phyloP scores from a whole-genome alignment of 257 asterid species.

The Lycium barbarum region DNA sequence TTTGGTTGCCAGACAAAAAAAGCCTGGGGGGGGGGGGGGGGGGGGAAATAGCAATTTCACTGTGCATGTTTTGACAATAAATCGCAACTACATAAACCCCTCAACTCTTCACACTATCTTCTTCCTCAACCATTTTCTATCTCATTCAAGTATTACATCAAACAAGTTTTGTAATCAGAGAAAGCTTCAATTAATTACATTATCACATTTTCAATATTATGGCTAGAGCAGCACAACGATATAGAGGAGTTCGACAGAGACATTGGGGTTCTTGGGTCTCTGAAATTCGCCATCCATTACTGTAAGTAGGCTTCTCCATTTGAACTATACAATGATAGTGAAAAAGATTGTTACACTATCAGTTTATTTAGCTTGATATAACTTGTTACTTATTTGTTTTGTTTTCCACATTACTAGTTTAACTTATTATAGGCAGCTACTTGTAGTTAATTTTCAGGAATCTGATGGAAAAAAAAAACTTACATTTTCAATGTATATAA shows the following conservation, averaged over 20 bases:
- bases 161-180: neutral
- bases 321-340: neutral
- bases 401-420: too few species aligned
- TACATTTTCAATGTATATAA: too few species aligned
- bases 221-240: slow-evolving; percentile 79
- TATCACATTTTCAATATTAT: slow-evolving; percentile 28
- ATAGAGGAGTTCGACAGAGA: slow-evolving; percentile 90
- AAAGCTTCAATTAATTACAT: slow-evolving; percentile 4
- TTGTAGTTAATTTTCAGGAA: too few species aligned
- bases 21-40: slow-evolving; percentile 10
- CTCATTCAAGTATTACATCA: neutral
- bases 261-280: slow-evolving; percentile 99
- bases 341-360: too few species aligned
- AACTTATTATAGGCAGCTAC: too few species aligned
- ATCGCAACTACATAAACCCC: slow-evolving; percentile 34
- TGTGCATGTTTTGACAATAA: slow-evolving; percentile 14
- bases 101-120: slow-evolving; percentile 1
- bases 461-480: too few species aligned
- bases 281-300: slow-evolving; percentile 90
- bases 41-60: slow-evolving; percentile 1
- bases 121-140: slow-evolving; percentile 6
- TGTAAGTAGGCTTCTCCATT: slow-evolving; percentile 46
- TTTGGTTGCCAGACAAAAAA: slow-evolving; percentile 43
- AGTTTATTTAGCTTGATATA: too few species aligned
- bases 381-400: too few species aligned